Evolutionary conservation across 495 filamentous ascomycete species (phyloP), one percentile per base, ranked within the genome.

Genomic region (Aspergillus nidulans): DNA sequence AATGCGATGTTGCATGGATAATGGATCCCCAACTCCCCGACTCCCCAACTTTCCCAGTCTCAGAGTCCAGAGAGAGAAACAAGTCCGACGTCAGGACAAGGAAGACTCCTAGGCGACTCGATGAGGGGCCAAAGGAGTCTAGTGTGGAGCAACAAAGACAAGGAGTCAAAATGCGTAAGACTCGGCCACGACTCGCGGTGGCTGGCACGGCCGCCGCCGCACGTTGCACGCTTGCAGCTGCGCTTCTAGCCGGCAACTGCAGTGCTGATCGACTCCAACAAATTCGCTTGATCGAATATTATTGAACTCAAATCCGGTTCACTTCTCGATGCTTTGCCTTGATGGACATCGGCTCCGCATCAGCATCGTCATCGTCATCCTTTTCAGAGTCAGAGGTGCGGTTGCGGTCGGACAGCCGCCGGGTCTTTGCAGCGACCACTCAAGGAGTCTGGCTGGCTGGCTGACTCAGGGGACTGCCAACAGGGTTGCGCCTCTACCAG

Each of bases 381-480:
- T n/a, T n/a, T n/a, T 7, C 45, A 32, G 28, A 23, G 30, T 38
- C 46, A 16, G 10, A 15, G 8, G 30, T 26, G 46, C 9, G 5
- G 21, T 49, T 38, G 46, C 19, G 46, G 46, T 49, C 46, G 46
- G 46, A 49, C 46, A 19, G 46, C 3, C 20, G 30, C 47, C 47
- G 30, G 32, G 10, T 38, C 23, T 1, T 12, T 49, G 46, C 46
- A 49, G 43, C 2, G 23, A 48, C 26, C 34, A 48, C 34, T 24
- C 25, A 20, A 25, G 21, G 21, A 48, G 21, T 48, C 34, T 48
- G 43, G 20, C 26, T 24, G 30, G 30, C 9, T 34, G 30, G 15
- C 15, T 49, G 47, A 49, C 25, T 39, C 47, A 49, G 30, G 47
- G 47, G 47, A 21, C 21, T n/a, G n/a, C n/a, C 8, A 34, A 2